These are phyloP conservation scores for Syzygium malaccense DNA, from an alignment of 441 rosid species.

Conservation along the genomic window DNA sequence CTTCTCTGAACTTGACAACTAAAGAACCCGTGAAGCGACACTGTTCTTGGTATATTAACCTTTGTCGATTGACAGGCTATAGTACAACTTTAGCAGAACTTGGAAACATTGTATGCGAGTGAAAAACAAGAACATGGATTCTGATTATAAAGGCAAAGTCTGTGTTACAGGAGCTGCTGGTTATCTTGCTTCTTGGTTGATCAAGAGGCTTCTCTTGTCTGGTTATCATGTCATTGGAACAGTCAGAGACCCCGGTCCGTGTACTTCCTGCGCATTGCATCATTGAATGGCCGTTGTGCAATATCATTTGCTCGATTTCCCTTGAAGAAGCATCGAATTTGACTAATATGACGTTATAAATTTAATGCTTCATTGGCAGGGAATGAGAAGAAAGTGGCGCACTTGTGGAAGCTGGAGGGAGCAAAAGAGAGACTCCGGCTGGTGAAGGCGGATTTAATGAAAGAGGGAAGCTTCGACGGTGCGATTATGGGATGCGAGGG, in stretches of 20 bases:
- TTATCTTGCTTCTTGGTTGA: constrained; percentile 80
- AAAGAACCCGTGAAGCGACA: not conserved
- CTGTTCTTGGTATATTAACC: not conserved
- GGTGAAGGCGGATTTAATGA: constrained; percentile 69
- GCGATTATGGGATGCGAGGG: constrained; percentile 76
- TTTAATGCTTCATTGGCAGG: constrained; percentile 22
- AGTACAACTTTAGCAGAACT: not conserved
- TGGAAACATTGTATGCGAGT: not conserved
- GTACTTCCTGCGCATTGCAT: not conserved
- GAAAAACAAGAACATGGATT: not conserved
- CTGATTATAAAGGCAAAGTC: constrained; percentile 32
- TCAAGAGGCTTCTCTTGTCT: constrained; percentile 61
- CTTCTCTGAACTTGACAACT: not conserved
- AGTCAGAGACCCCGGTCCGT: constrained; percentile 68
- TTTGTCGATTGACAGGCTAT: not conserved
- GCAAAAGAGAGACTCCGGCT: constrained; percentile 73
- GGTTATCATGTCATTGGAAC: constrained; percentile 82
- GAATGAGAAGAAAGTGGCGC: constrained; percentile 57
- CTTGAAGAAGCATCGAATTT: not conserved
- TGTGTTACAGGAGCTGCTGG: constrained; percentile 88
- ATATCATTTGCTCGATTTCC: not conserved
- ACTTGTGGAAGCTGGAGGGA: constrained; percentile 65
- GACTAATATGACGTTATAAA: not conserved
- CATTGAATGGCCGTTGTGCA: not conserved
- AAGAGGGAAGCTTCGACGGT: constrained; percentile 69